A percentile compares a stretch with the other conserved stretches of the same genome.
phyloP scores from a whole-genome alignment of 139 green algal species.

The Haematococcus sp. region DNA sequence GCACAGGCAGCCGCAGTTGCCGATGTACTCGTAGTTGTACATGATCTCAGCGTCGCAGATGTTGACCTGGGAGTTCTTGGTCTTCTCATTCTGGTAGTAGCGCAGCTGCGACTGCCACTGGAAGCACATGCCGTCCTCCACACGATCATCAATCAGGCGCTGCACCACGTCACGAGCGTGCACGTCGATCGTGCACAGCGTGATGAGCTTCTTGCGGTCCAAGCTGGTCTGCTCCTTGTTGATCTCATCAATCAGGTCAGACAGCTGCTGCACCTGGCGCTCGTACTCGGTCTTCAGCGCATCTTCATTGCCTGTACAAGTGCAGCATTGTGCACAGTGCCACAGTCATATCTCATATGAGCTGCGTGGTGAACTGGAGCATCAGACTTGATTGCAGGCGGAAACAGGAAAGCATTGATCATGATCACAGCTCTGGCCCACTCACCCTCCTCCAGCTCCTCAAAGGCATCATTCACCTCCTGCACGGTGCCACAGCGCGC shows the following conservation, averaged over 20 bases:
- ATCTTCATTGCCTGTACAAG: slow-evolving; percentile 75
- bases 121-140: slow-evolving; percentile 76
- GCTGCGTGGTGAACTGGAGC: no score
- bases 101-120: slow-evolving; percentile 92
- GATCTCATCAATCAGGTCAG: slow-evolving; percentile 83
- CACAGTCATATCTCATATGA: no score
- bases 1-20: slow-evolving; percentile 90
- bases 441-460: slow-evolving; percentile 81
- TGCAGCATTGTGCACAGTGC: no score
- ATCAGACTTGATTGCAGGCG: no score
- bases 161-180: slow-evolving; percentile 88
- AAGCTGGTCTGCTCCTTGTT: slow-evolving; percentile 74
- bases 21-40: slow-evolving; percentile 93
- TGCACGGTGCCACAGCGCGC: no score
- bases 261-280: slow-evolving; percentile 69
- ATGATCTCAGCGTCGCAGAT: slow-evolving; percentile 90
- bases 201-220: slow-evolving; percentile 93
- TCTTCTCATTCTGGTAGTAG: slow-evolving; percentile 81
- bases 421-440: no score
- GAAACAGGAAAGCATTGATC: no score
- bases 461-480: slow-evolving; percentile 86
- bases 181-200: slow-evolving; percentile 93
- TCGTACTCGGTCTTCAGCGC: slow-evolving; percentile 78
- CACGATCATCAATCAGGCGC: slow-evolving; percentile 77
- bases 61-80: slow-evolving; percentile 72